phyloP scores from a whole-genome alignment of 2,329 filamentous ascomycete species.

The Incumbomyces delicatus region DNA sequence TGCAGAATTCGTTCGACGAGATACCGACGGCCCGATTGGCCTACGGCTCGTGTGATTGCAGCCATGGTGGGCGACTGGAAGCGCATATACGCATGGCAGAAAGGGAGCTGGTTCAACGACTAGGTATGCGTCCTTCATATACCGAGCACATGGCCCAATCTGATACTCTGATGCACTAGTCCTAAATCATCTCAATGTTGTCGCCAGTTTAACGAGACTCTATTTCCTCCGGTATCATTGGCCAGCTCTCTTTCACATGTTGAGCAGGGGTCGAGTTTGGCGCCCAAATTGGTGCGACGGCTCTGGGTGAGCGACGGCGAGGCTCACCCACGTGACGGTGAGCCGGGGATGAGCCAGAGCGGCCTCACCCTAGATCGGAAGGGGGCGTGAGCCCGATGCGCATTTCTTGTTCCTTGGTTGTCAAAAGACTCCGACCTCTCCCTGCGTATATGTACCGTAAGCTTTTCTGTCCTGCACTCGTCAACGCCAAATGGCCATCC shows the following conservation, averaged over 20 bases:
- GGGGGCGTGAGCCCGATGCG: background rate
- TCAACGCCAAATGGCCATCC: too few relatives aligned
- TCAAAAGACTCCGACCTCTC: too few relatives aligned
- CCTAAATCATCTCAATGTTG: background rate
- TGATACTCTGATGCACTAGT: background rate
- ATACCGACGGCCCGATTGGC: constrained; percentile 10
- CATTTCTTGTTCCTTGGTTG: too few relatives aligned
- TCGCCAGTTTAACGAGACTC: background rate
- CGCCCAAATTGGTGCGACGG: too few relatives aligned
- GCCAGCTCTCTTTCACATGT: background rate
- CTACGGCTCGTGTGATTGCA: constrained; percentile 1
- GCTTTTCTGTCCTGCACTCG: too few relatives aligned
- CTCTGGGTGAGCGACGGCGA: background rate
- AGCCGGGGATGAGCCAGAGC: background rate
- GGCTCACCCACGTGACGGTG: background rate
- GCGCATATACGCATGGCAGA: constrained; percentile 26
- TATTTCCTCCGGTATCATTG: background rate
- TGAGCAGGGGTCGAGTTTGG: too few relatives aligned
- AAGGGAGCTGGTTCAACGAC: too few relatives aligned
- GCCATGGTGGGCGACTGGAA: constrained; percentile 6
- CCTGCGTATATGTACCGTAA: background rate
- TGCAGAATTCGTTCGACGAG: constrained; percentile 12
- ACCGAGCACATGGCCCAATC: too few relatives aligned
- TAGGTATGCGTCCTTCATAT: too few relatives aligned
- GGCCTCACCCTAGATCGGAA: background rate